phyloP scores from a whole-genome alignment of 1,284 basidiomycete species.

The Sporisorium graminicola region DNA sequence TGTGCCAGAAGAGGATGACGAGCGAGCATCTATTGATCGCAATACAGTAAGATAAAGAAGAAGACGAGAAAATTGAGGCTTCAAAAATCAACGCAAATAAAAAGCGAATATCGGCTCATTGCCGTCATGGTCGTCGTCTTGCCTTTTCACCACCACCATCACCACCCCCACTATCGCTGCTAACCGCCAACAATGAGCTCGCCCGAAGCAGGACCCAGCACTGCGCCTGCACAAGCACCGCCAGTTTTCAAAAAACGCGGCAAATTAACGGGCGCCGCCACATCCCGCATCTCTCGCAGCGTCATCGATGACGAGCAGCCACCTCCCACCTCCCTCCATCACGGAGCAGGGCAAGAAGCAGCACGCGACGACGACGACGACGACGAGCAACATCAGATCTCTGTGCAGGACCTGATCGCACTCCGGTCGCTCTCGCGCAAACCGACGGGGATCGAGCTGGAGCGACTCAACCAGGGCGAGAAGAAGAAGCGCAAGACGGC shows the following conservation, averaged over 20 bases:
- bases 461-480: conserved; percentile 87
- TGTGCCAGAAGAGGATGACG: too few species aligned
- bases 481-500: conserved; percentile 72
- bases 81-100: background rate
- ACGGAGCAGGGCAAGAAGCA: background rate
- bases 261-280: background rate
- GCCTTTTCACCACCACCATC: conserved; percentile 13
- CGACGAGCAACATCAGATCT: background rate
- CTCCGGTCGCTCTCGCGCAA: conserved; percentile 80
- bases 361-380: too few species aligned
- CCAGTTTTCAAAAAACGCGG: conserved; percentile 37
- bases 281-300: conserved; percentile 14
- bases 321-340: background rate
- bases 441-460: conserved; percentile 85
- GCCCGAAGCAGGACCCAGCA: conserved; percentile 23
- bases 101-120: background rate
- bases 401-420: conserved; percentile 84
- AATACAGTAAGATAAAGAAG: too few species aligned
- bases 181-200: conserved; percentile 17
- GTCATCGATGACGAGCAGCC: conserved; percentile 4
- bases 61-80: conserved; percentile 2
- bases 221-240: conserved; percentile 2
- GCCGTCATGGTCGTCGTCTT: background rate
- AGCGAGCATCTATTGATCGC: too few species aligned
- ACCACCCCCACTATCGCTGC: too few species aligned